These are phyloP conservation scores for Penicillium paneum DNA, from an alignment of 2,329 filamentous ascomycete species.

Conservation along the genomic window DNA sequence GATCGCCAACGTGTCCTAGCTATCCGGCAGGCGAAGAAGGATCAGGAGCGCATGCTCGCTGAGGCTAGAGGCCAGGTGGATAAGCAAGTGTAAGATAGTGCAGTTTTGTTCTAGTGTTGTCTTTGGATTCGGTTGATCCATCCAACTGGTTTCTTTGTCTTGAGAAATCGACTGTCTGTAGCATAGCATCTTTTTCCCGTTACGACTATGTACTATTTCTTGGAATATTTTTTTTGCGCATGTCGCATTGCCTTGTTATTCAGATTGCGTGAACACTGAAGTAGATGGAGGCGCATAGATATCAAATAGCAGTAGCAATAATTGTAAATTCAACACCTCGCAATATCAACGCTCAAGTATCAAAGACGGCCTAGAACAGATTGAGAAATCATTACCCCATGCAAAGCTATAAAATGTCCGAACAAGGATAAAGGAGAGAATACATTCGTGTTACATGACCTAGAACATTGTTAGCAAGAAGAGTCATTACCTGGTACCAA, in stretches of 20 bases:
- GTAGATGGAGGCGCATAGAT: neutral
- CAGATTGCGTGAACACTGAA: neutral
- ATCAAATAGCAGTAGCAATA: neutral
- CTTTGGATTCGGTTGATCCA: conserved; percentile 6
- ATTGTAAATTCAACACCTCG: neutral
- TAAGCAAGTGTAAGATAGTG: conserved; percentile 31
- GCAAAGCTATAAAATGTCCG: neutral
- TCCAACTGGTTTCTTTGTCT: conserved; percentile 11
- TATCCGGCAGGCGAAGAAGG: conserved; percentile 44
- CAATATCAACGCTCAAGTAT: neutral
- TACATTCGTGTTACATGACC: conserved; percentile 18
- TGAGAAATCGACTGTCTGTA: conserved; percentile 18
- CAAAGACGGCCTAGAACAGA: neutral
- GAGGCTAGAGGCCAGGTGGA: conserved; percentile 46
- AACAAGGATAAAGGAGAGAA: neutral
- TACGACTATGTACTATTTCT: conserved; percentile 26
- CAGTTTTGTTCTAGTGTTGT: conserved; percentile 9
- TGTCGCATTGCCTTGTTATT: neutral
- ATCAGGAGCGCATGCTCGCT: conserved; percentile 45
- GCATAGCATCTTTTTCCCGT: conserved; percentile 24
- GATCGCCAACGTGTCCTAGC: conserved; percentile 39
- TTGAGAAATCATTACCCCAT: neutral
- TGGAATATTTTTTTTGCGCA: conserved; percentile 15
- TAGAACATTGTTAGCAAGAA: conserved; percentile 10
- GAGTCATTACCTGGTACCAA: neutral